A percentile compares a stretch with the other conserved stretches of the same genome.
Evolutionary conservation across 2,329 filamentous ascomycete genomes (phyloP).

Genomic region (Penicillium sp.): DNA sequence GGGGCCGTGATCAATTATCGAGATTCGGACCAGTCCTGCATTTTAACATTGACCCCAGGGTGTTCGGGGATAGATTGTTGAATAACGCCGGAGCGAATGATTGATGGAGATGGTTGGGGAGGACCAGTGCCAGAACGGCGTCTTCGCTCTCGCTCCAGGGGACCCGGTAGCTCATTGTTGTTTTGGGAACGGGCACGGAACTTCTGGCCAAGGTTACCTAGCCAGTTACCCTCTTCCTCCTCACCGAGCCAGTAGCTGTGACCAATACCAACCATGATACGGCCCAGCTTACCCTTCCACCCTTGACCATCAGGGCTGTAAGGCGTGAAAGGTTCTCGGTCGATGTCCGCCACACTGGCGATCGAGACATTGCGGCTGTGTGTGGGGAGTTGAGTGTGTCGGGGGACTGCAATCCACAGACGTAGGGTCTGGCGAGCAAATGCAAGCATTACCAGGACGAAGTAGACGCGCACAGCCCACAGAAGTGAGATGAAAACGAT

Average conservation of each 20-base stretch:
- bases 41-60: conserved; percentile 34
- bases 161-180: conserved; percentile 43
- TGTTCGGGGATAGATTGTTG: conserved; percentile 36
- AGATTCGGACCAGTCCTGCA: conserved; percentile 37
- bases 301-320: conserved; percentile 74
- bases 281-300: conserved; percentile 76
- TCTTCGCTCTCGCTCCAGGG: conserved; percentile 58
- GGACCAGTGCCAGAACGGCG: conserved; percentile 63
- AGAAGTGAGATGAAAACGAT: conserved; percentile 73
- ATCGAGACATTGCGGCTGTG: conserved; percentile 47
- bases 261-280: conserved; percentile 72
- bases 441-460: conserved; percentile 78
- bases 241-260: conserved; percentile 77
- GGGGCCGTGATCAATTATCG: conserved; percentile 20
- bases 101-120: conserved; percentile 40
- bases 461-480: conserved; percentile 77
- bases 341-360: conserved; percentile 47
- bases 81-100: conserved; percentile 35
- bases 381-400: conserved; percentile 40
- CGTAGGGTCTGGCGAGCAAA: conserved; percentile 77
- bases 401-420: conserved; percentile 51
- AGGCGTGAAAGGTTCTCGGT: conserved; percentile 68
- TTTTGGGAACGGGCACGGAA: conserved; percentile 53
- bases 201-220: conserved; percentile 61
- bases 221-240: conserved; percentile 66